These are phyloP conservation scores for Fibroporia radiculosa DNA, from an alignment of 768 basidiomycete species.

Conservation along the genomic window DNA sequence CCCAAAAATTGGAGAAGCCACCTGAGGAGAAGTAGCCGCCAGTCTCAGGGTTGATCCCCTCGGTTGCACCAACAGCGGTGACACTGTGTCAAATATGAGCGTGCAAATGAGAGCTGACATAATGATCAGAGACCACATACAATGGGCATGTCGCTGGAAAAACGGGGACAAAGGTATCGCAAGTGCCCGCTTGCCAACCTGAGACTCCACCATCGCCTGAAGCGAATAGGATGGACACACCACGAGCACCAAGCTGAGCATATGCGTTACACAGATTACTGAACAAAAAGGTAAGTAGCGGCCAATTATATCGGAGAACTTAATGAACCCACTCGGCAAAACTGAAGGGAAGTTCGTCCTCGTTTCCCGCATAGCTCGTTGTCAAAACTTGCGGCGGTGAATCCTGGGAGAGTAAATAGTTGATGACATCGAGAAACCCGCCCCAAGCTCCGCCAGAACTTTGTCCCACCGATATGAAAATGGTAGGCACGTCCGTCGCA, in stretches of 20 bases:
- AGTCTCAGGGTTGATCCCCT: slow-evolving; percentile 21
- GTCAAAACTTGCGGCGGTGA: slow-evolving; percentile 24
- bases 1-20: slow-evolving; percentile 29
- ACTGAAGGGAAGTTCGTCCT: slow-evolving; percentile 15
- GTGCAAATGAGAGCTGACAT: neutral
- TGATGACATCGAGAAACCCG: slow-evolving; percentile 26
- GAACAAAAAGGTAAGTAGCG: neutral
- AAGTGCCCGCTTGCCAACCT: slow-evolving; percentile 20
- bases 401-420: slow-evolving; percentile 17
- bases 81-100: slow-evolving; percentile 15
- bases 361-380: slow-evolving; percentile 28
- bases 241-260: slow-evolving; percentile 28
- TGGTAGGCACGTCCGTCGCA: slow-evolving; percentile 22
- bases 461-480: slow-evolving; percentile 27
- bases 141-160: slow-evolving; percentile 31
- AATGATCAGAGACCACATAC: slow-evolving; percentile 11
- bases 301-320: neutral
- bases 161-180: slow-evolving; percentile 26
- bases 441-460: slow-evolving; percentile 19
- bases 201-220: slow-evolving; percentile 32
- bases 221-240: slow-evolving; percentile 29
- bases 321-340: slow-evolving; percentile 19
- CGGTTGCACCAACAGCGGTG: slow-evolving; percentile 29
- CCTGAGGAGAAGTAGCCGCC: slow-evolving; percentile 26
- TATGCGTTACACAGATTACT: slow-evolving; percentile 29